Evolutionary conservation across 495 filamentous ascomycete genomes (phyloP).

Genomic region (Patellaria atrata): DNA sequence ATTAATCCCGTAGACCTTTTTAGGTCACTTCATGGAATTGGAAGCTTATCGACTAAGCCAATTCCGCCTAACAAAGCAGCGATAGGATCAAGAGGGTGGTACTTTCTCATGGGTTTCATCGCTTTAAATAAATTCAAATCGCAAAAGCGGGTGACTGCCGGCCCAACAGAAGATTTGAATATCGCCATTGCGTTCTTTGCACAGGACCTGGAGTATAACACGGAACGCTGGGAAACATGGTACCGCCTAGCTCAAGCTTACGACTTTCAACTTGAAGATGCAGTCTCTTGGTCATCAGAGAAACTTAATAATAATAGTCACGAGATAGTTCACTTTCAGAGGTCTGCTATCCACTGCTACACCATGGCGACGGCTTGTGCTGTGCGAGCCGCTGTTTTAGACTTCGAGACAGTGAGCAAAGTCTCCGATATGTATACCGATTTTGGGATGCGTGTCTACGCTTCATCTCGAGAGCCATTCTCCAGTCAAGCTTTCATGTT

Average conservation of each 20-base stretch:
- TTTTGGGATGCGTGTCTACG: slow-evolving; percentile 80
- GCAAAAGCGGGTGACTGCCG: slow-evolving; percentile 62
- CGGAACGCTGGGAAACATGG: slow-evolving; percentile 90
- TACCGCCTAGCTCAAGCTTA: slow-evolving; percentile 85
- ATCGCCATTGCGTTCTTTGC: slow-evolving; percentile 69
- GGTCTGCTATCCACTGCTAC: slow-evolving; percentile 83
- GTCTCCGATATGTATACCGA: slow-evolving; percentile 76
- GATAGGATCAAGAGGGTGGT: slow-evolving; percentile 78
- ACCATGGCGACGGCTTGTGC: slow-evolving; percentile 73
- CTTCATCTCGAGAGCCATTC: slow-evolving; percentile 80
- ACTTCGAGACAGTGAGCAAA: slow-evolving; percentile 46
- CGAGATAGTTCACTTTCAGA: slow-evolving; percentile 62
- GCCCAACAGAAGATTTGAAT: slow-evolving; percentile 72
- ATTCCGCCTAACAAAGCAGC: slow-evolving; percentile 37
- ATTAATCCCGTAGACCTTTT: slow-evolving; percentile 74
- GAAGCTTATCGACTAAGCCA: slow-evolving; percentile 41
- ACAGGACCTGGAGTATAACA: slow-evolving; percentile 72
- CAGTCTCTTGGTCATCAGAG: slow-evolving; percentile 86
- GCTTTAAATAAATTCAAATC: slow-evolving; percentile 76
- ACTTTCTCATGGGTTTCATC: slow-evolving; percentile 78
- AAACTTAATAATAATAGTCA: slow-evolving; percentile 76
- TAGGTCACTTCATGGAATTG: slow-evolving; percentile 59
- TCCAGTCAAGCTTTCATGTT: slow-evolving; percentile 52
- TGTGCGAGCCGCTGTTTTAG: slow-evolving; percentile 44
- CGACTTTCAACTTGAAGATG: slow-evolving; percentile 82